Conservation (phyloP, 2,329 filamentous ascomycete genomes). For the Tothia fuscella region DNA sequence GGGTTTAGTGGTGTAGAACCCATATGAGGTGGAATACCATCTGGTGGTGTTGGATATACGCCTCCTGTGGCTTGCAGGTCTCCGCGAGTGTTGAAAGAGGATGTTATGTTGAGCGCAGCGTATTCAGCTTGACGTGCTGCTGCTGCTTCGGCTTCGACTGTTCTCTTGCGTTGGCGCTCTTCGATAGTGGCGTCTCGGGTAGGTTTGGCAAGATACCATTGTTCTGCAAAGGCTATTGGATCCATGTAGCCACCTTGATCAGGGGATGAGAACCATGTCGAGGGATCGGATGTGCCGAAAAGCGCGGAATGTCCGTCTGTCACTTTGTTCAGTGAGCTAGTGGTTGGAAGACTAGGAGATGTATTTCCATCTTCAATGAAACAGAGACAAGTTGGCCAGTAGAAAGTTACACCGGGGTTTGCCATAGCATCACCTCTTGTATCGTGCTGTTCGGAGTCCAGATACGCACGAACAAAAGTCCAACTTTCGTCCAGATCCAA, state of each 20-base stretch:
- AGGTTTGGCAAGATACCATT: constrained; percentile 7
- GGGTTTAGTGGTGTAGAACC: constrained; percentile 10
- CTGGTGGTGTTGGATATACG: constrained; percentile 30
- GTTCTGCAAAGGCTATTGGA: constrained; percentile 10
- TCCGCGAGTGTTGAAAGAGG: constrained; percentile 25
- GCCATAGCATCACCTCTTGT: neutral
- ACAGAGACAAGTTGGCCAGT: constrained; percentile 6
- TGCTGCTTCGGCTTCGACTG: constrained; percentile 2
- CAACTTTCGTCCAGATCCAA: neutral
- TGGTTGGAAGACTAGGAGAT: no score
- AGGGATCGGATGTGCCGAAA: neutral
- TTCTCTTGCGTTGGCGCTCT: constrained; percentile 1
- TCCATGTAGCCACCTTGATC: constrained; percentile 7
- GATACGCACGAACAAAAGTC: constrained; percentile 1
- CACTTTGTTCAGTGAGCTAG: no score
- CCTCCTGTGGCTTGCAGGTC: constrained; percentile 23
- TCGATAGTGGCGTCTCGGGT: neutral
- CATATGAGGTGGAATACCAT: constrained; percentile 21
- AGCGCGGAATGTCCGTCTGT: neutral
- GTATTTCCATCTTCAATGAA: no score
- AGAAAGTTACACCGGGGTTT: constrained; percentile 1
- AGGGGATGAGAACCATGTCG: constrained; percentile 4
- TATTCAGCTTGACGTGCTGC: constrained; percentile 3
- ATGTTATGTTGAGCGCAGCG: constrained; percentile 17
- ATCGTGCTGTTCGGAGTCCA: neutral